These are phyloP conservation scores for Lichtheimia ornata DNA, from an alignment of 371 early-diverging fungal genomes.

Conservation along the genomic window DNA sequence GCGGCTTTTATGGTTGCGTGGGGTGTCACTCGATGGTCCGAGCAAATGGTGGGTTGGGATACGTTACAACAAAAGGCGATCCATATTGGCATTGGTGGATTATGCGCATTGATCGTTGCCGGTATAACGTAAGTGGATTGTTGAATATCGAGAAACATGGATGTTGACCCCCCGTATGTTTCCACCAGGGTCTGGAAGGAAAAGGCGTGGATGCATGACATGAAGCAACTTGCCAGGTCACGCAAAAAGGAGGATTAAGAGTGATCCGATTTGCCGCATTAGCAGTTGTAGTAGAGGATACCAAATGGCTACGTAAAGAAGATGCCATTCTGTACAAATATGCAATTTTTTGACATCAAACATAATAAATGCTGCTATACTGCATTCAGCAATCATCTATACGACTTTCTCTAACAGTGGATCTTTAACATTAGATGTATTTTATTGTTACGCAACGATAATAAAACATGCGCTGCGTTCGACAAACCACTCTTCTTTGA, in stretches of 20 bases:
- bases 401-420: too few relatives aligned
- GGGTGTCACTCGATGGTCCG: conserved; percentile 59
- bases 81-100: conserved; percentile 62
- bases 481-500: too few relatives aligned
- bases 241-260: conserved; percentile 12
- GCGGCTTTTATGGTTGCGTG: conserved; percentile 54
- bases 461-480: too few relatives aligned
- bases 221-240: conserved; percentile 17
- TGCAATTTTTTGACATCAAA: too few relatives aligned
- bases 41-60: conserved; percentile 60
- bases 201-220: conserved; percentile 19
- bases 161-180: neutral
- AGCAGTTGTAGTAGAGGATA: too few relatives aligned
- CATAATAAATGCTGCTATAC: too few relatives aligned
- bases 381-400: too few relatives aligned
- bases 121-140: conserved; percentile 17
- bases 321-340: too few relatives aligned
- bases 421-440: too few relatives aligned
- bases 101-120: conserved; percentile 31
- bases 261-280: too few relatives aligned
- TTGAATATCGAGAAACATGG: neutral
- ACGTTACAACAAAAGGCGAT: conserved; percentile 49
- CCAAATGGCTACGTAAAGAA: too few relatives aligned
- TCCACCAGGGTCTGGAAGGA: neutral
- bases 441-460: too few relatives aligned